Conservation (phyloP, 1,284 basidiomycete genomes). For the Fomitiporia mediterranea region DNA sequence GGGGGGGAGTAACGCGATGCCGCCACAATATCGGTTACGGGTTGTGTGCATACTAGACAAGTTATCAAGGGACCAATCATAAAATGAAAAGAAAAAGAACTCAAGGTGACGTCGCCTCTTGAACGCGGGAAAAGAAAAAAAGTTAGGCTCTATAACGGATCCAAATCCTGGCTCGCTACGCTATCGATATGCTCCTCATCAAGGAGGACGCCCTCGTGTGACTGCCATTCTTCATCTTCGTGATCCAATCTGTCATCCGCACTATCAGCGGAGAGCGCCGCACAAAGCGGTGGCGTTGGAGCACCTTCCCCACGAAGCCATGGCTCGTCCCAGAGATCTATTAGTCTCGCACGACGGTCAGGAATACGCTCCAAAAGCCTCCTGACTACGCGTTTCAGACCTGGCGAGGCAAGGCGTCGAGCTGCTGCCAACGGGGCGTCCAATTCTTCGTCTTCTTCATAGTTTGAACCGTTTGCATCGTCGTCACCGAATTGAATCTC, state of each 20-base stretch:
- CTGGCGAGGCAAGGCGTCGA: constrained; percentile 41
- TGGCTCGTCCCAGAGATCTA: constrained; percentile 60
- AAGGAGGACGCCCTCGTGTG: constrained; percentile 12
- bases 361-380: constrained; percentile 68
- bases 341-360: constrained; percentile 50
- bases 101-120: too few relatives aligned
- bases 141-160: constrained; percentile 12
- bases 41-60: too few relatives aligned
- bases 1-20: too few relatives aligned
- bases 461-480: constrained; percentile 26
- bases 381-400: constrained; percentile 51
- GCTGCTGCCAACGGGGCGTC: constrained; percentile 23
- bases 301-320: constrained; percentile 47
- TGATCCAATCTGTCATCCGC: neutral
- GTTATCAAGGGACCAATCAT: too few relatives aligned
- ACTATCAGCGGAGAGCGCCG: neutral
- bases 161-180: constrained; percentile 17
- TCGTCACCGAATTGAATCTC: constrained; percentile 11
- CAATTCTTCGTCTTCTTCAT: constrained; percentile 15
- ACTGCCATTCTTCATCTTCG: constrained; percentile 1
- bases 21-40: too few relatives aligned
- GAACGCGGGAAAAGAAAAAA: too few relatives aligned
- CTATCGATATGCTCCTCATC: constrained; percentile 20
- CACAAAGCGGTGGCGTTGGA: constrained; percentile 8
- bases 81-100: too few relatives aligned